Evolutionary conservation across 2,329 filamentous ascomycete genomes (phyloP).

Genomic region (Aspergillus novofumigatus): DNA sequence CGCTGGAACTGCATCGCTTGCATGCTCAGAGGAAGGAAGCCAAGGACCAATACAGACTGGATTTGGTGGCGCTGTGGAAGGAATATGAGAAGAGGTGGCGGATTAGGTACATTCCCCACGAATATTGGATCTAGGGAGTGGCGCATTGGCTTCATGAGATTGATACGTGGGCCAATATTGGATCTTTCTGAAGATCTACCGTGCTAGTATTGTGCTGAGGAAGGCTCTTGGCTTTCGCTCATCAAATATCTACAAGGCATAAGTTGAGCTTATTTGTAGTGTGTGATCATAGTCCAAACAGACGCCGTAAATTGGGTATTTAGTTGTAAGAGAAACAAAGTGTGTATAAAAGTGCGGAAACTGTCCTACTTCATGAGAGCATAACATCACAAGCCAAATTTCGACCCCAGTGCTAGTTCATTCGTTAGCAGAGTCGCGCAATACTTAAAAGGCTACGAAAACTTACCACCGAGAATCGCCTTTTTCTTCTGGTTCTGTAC

Average conservation of each 20-base stretch:
- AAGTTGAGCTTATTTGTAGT: not conserved
- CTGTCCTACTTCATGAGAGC: not conserved
- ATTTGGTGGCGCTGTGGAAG: not conserved
- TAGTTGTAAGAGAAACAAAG: not conserved
- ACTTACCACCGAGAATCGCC: constrained; percentile 64
- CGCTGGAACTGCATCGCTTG: not conserved
- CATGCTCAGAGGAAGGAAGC: not conserved
- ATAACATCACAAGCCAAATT: constrained; percentile 38
- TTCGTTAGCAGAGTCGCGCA: constrained; percentile 3
- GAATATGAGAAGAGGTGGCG: not conserved
- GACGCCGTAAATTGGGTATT: not conserved
- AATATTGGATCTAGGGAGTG: not conserved
- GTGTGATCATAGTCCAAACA: not conserved
- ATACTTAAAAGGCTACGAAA: not conserved
- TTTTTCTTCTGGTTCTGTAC: constrained; percentile 84
- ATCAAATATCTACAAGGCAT: not conserved
- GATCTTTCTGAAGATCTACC: not conserved
- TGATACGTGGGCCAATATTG: not conserved
- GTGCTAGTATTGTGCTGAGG: not conserved
- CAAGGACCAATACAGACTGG: not conserved
- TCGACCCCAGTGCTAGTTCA: constrained; percentile 35
- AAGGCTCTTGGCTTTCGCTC: not conserved
- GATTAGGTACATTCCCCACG: not conserved
- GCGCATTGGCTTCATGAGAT: not conserved
- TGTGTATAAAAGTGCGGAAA: not conserved